Evolutionary conservation across 306 rosid species (phyloP), one percentile per base, ranked within the genome.

Genomic region (Canavalia ensiformis): DNA sequence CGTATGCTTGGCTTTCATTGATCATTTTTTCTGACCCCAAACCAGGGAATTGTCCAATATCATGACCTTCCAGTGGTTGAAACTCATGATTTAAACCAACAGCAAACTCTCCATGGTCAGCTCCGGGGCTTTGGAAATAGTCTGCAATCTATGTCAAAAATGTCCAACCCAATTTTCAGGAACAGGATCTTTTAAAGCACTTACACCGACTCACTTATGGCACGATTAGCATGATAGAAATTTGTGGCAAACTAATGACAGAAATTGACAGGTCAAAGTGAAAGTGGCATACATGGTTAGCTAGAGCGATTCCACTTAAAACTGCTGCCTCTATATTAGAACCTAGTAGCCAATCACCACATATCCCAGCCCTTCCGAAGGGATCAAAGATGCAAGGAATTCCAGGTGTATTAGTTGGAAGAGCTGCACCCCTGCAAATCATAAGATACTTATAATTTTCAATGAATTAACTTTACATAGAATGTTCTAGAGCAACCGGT

Each of bases 321-420:
- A 90, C 95, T 60, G 98, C 97, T 12, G 99, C 89, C 84, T 95
- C 99, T 82, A 93, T 33, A 82, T 89, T 91, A 59, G 99, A 95
- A 86, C 99, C 98, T 7, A 94, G 88, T 4, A 94, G 87, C 98
- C 97, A 95, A 82, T 95, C 99, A 71, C 99, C 97, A 31, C 97
- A 95, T 70, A 93, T 90, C 63, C 99, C 99, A 34, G 97, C 95
- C 79, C 99, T 84, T 83, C 97, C 97, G 0, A 50, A 81, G 60
- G 95, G 97, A 82, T 95, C 97, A 86, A 95, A 95, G 84, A 95
- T 95, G 80, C 92, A 95, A 46, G 99, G 97, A 76, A 91, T 55
- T 68, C 88, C 87, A 2, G 92, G 98, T 47, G 94, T 85, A 68
- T 95, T 95, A 10, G 92, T 90, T 46, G 98, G 97, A 79, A 95